Conservation (phyloP, 208 protist species). For the Trypanosoma scelopori region DNA sequence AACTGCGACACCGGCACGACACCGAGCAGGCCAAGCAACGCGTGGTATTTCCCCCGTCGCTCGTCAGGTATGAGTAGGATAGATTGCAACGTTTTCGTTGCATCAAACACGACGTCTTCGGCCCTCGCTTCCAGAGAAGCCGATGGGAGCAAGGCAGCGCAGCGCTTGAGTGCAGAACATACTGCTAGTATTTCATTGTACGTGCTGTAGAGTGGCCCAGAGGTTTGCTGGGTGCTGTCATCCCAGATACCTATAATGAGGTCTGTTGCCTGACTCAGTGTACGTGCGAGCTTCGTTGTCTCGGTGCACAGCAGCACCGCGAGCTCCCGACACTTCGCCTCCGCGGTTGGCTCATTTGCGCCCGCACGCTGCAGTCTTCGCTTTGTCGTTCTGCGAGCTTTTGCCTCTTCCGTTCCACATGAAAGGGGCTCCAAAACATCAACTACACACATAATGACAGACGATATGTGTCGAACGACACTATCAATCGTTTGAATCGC, state of each 20-base stretch:
- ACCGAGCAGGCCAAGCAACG: conserved; percentile 62
- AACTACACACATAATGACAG: conserved; percentile 36
- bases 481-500: conserved; percentile 87
- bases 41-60: conserved; percentile 87
- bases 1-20: conserved; percentile 52
- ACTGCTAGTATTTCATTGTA: conserved; percentile 59
- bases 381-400: conserved; percentile 8
- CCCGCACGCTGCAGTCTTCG: conserved; percentile 2
- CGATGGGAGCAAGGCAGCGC: not conserved
- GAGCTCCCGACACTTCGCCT: not conserved
- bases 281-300: conserved; percentile 37
- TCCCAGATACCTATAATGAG: conserved; percentile 89
- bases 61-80: conserved; percentile 67
- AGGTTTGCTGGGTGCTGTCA: conserved; percentile 83
- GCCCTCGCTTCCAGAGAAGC: not conserved
- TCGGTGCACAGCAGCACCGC: conserved; percentile 36
- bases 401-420: conserved; percentile 19
- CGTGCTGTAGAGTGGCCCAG: conserved; percentile 80
- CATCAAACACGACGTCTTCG: conserved; percentile 14
- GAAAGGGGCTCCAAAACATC: conserved; percentile 11
- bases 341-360: not conserved
- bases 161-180: conserved; percentile 23
- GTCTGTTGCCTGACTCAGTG: conserved; percentile 55
- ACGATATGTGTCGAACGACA: conserved; percentile 72
- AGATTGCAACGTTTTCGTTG: conserved; percentile 33